A percentile compares a stretch with the other conserved stretches of the same genome.
phyloP scores from a whole-genome alignment of 2,329 filamentous ascomycete genomes.

The Clonostachys byssicola region DNA sequence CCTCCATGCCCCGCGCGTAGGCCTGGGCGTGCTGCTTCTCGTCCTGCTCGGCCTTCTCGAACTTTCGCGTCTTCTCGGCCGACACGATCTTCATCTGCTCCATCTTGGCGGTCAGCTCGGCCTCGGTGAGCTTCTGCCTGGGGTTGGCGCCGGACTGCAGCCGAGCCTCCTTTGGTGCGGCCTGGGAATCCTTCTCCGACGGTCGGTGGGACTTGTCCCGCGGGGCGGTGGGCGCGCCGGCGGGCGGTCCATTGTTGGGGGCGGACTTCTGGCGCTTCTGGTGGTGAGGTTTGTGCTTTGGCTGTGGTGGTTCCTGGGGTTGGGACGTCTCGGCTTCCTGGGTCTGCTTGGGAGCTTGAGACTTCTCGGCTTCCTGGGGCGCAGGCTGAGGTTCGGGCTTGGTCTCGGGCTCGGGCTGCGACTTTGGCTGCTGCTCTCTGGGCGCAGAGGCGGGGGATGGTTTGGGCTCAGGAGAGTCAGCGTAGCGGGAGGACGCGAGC shows the following conservation, averaged over 20 bases:
- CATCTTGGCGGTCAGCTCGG: constrained; percentile 55
- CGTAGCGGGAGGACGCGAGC: constrained; percentile 24
- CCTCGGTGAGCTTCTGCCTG: constrained; percentile 55
- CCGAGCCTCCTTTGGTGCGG: constrained; percentile 32
- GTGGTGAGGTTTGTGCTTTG: constrained; percentile 4
- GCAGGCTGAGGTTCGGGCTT: not conserved
- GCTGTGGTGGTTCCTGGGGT: constrained; percentile 4
- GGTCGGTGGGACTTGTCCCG: constrained; percentile 11
- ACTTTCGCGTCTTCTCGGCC: constrained; percentile 54
- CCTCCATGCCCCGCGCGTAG: constrained; percentile 51
- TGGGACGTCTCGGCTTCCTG: not conserved
- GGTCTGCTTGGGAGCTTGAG: no score
- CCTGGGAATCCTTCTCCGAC: constrained; percentile 7
- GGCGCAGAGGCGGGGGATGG: not conserved
- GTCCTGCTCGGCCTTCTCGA: constrained; percentile 54
- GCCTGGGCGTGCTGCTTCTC: constrained; percentile 50
- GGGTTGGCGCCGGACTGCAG: constrained; percentile 53
- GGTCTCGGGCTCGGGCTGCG: not conserved
- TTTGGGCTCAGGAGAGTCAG: constrained; percentile 16
- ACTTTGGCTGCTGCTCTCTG: no score
- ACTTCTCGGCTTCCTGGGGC: not conserved
- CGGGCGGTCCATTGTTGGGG: constrained; percentile 13
- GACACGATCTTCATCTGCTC: constrained; percentile 55
- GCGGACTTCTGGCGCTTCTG: constrained; percentile 6
- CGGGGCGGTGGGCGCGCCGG: constrained; percentile 22